phyloP scores from a whole-genome alignment of 176 grass and related monocot genomes.

The Dendrocalamus sinicus region DNA sequence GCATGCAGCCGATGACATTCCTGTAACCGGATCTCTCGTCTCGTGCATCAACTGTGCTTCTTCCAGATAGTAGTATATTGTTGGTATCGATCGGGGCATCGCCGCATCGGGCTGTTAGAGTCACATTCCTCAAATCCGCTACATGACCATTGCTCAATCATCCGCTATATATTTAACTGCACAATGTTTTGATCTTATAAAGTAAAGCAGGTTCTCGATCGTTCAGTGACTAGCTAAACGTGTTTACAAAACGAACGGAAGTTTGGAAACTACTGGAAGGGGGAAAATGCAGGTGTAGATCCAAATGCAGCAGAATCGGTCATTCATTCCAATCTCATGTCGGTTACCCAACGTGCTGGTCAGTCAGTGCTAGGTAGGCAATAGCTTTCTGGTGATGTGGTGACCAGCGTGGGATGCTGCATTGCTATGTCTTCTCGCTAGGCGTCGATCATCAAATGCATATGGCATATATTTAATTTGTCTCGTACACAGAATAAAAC shows the following conservation, averaged over 20 bases:
- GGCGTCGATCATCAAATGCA: background rate
- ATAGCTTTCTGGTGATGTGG: constrained; percentile 45
- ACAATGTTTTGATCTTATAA: too few species aligned
- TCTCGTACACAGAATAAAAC: constrained; percentile 16
- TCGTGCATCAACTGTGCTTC: background rate
- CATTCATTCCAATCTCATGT: constrained; percentile 29
- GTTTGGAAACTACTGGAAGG: background rate
- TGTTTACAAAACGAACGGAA: background rate
- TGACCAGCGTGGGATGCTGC: constrained; percentile 13
- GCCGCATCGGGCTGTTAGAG: too few species aligned
- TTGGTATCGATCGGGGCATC: too few species aligned
- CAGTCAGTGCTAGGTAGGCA: constrained; percentile 22
- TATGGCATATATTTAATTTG: constrained; percentile 10
- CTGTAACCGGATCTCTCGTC: too few species aligned
- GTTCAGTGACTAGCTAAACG: background rate
- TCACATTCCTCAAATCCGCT: too few species aligned
- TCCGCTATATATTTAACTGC: too few species aligned
- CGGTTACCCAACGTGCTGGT: constrained; percentile 29
- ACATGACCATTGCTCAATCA: too few species aligned
- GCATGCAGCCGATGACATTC: background rate
- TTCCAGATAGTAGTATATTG: background rate
- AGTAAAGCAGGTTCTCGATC: too few species aligned
- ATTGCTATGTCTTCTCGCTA: constrained; percentile 1
- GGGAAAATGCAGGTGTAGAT: background rate
- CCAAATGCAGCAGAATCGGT: background rate